A percentile compares a stretch with the other conserved stretches of the same genome.
Conservation (phyloP, 2,329 filamentous ascomycete species). For the Clarireedia monteithiana region DNA sequence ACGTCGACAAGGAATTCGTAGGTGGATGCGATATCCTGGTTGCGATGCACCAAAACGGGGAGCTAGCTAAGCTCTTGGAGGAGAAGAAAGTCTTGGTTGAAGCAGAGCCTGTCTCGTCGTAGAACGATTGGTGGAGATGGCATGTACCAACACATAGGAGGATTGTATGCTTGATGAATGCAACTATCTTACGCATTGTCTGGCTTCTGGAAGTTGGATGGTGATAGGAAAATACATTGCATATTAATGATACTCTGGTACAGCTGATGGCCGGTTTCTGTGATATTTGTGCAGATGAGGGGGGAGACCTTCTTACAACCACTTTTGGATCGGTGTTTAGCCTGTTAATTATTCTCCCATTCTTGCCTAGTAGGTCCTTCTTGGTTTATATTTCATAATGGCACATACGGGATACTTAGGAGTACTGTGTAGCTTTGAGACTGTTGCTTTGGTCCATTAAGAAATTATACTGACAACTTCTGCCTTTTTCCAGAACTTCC, state of each 20-base stretch:
- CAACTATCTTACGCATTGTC: neutral
- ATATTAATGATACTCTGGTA: neutral
- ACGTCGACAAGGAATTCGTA: slow-evolving; percentile 90
- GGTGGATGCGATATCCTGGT: slow-evolving; percentile 97
- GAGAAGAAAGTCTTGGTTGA: slow-evolving; percentile 75
- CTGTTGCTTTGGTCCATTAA: no score
- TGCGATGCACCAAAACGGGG: slow-evolving; percentile 94
- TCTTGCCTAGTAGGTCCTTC: no score
- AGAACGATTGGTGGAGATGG: neutral
- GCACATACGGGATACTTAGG: no score
- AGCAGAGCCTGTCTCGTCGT: slow-evolving; percentile 13
- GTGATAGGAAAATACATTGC: neutral
- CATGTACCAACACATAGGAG: neutral
- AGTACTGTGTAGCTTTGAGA: no score
- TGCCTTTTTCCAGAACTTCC: no score
- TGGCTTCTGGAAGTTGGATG: neutral
- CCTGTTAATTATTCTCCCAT: no score
- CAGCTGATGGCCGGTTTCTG: neutral
- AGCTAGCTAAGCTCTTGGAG: slow-evolving; percentile 83
- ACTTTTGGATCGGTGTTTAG: no score
- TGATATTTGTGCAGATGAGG: neutral
- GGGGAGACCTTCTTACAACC: no score
- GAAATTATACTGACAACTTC: no score
- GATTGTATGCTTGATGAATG: neutral
- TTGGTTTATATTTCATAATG: no score